These are phyloP conservation scores for Silene vulgaris DNA, from an alignment of 179 eudicot genomes.

Conservation along the genomic window DNA sequence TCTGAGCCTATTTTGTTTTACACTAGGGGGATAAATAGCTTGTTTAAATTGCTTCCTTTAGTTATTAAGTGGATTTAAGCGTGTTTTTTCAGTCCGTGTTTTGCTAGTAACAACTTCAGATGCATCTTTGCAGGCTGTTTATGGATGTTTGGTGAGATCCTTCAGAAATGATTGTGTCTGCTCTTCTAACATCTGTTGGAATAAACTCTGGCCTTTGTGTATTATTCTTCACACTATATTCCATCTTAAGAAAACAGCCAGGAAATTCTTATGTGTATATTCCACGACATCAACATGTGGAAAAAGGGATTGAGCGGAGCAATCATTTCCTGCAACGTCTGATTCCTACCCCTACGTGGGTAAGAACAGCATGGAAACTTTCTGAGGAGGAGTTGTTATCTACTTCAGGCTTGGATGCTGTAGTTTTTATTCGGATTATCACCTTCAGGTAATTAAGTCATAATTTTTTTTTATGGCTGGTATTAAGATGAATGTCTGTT, in stretches of 20 bases:
- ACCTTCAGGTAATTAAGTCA: constrained; percentile 46
- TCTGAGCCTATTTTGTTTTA: background rate
- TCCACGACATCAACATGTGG: constrained; percentile 50
- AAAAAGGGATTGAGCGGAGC: constrained; percentile 21
- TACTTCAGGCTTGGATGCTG: constrained; percentile 74
- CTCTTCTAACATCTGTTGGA: constrained; percentile 74
- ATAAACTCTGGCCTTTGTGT: constrained; percentile 57
- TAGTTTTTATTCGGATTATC: constrained; percentile 56
- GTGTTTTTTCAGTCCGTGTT: background rate
- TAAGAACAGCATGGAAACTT: constrained; percentile 56
- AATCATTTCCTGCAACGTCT: constrained; percentile 37
- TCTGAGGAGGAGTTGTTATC: constrained; percentile 66
- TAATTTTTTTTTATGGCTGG: background rate
- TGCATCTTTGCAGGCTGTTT: constrained; percentile 21
- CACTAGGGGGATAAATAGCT: no score
- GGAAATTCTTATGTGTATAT: constrained; percentile 48
- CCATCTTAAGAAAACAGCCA: constrained; percentile 68
- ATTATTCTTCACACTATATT: constrained; percentile 56
- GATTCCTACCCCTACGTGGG: constrained; percentile 69
- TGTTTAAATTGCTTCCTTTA: no score
- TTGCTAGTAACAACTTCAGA: constrained; percentile 3
- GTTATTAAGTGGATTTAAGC: background rate
- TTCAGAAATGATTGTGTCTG: constrained; percentile 52
- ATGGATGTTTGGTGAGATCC: constrained; percentile 23
- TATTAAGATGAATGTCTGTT: background rate